phyloP scores from a whole-genome alignment of 2,329 filamentous ascomycete species.

The Monosporascus sp. region DNA sequence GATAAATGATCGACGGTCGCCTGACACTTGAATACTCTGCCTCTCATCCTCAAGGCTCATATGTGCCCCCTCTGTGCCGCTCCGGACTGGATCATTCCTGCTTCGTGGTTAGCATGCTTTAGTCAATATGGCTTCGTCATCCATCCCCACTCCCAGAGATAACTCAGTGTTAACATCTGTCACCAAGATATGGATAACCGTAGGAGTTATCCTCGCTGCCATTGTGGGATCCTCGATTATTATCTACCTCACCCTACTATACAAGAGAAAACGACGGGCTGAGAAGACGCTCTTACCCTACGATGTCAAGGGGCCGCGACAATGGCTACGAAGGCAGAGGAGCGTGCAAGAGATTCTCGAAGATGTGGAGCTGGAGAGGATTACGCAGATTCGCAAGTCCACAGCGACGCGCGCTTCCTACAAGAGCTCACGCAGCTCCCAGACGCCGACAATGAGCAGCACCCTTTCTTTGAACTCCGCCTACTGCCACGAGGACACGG shows the following conservation, averaged over 20 bases:
- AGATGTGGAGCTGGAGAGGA: conserved; percentile 22
- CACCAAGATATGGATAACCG: neutral
- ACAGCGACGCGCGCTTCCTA: conserved; percentile 21
- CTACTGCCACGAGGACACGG: conserved; percentile 17
- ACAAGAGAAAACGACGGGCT: neutral
- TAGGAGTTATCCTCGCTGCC: neutral
- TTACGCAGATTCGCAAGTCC: conserved; percentile 26
- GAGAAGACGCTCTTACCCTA: neutral
- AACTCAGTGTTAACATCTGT: neutral
- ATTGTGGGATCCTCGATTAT: neutral
- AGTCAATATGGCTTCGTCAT: neutral
- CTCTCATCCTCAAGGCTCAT: neutral
- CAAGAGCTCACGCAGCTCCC: conserved; percentile 4
- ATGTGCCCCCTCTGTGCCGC: too few relatives aligned
- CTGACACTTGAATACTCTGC: neutral
- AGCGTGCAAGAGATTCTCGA: conserved; percentile 12
- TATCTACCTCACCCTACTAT: neutral
- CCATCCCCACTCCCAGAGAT: neutral
- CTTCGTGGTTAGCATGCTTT: neutral
- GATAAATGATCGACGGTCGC: neutral
- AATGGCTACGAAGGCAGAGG: conserved; percentile 7
- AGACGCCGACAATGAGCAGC: conserved; percentile 7
- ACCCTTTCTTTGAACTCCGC: conserved; percentile 9
- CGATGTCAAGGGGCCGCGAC: neutral
- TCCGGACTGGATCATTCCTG: neutral